Evolutionary conservation across 2,329 filamentous ascomycete genomes (phyloP), one percentile per base, ranked within the genome.

Genomic region (Trichoderma pleuroti): DNA sequence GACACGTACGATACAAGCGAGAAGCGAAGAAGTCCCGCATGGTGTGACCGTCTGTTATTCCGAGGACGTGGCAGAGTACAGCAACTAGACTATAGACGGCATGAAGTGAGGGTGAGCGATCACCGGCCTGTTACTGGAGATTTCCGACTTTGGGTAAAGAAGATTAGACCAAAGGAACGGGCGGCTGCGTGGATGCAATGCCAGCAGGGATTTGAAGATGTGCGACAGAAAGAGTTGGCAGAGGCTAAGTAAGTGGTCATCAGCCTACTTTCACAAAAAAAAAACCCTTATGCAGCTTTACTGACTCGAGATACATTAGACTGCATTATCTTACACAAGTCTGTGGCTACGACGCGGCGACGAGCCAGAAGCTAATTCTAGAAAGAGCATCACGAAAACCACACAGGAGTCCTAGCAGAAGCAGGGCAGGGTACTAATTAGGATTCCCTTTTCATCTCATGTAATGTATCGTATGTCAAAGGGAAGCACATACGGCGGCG

Each of bases 41-140:
- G 96, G 96, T 99, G 96, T 79, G 96, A 99, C 83, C 89, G 96
- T 42, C 83, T 99, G 46, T 83, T 99, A n/a, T 97, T 93, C 78
- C 88, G 94, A 26, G 93, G 93, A 26, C 82, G 91, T 14, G 93
- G 93, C 32, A 89, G 92, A 70, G 90, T 98, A 76, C 91, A 93
- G 80, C 94, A 98, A 80, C 82, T 94, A 62, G 93, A 97, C 74
- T 99, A 99, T 80, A 86, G 87, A 63, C 85, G 96, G 62, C 95
- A 98, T 81, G 96, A 98, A 80, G 91, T 98, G 39, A 87, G 91
- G 72, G 92, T 95, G 6, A 97, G 93, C 36, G 96, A 99, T 79
- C 96, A 99, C 81, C 87, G 96, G 74, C 96, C 96, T 11, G 96
- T 99, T 34, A 97, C 92, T 72, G 96, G 92, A 1, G 85, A 85